Evolutionary conservation across 306 rosid genomes (phyloP), one percentile per base, ranked within the genome.

Genomic region (Cucumis cinereus): DNA sequence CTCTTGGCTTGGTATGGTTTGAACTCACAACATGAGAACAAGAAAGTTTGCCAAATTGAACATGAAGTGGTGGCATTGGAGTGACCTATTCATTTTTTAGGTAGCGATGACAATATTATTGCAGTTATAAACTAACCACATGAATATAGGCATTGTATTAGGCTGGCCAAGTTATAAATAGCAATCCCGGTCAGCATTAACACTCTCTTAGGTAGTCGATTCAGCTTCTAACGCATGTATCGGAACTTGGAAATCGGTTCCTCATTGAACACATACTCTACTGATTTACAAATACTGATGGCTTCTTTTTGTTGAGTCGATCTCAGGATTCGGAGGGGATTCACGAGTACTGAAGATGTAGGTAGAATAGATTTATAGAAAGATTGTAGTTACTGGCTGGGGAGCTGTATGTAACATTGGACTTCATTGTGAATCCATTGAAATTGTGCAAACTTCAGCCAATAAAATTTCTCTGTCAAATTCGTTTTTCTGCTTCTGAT

Each of bases 71-170:
- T 35, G 77, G 52, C 77, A 74, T 74, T 60, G 4, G 77, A 53
- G 35, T 33, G 50, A 55, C 52, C 47, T 3, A 38, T 74, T 53
- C 64, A 53, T 33, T 56, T 52, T 12, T 56, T 74, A 55, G 50
- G 33, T 36, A 56, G 43, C 35, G 66, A 35, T 74, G 66, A 73
- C 28, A 53, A 38, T 73, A 73, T 15, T 38, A 17, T 45, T 68
- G 55, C 55, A 43, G 74, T 66, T 68, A 55, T 49, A 50, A 35
- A 73, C 77, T 73, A 73, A 74, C 77, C 77, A 74, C 64, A 55
- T 54, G 40, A 70, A 70, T 13, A 47, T 49, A 68, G 73, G 57
- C 40, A 47, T 45, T 26, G 73, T 40, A 68, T 68, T 41, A 68
- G 74, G 54, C 74, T 41, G 15, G 35, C 52, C 74, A 66, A 36